Conservation (phyloP, 2,329 filamentous ascomycete genomes). For the Sphaerulina musiva region DNA sequence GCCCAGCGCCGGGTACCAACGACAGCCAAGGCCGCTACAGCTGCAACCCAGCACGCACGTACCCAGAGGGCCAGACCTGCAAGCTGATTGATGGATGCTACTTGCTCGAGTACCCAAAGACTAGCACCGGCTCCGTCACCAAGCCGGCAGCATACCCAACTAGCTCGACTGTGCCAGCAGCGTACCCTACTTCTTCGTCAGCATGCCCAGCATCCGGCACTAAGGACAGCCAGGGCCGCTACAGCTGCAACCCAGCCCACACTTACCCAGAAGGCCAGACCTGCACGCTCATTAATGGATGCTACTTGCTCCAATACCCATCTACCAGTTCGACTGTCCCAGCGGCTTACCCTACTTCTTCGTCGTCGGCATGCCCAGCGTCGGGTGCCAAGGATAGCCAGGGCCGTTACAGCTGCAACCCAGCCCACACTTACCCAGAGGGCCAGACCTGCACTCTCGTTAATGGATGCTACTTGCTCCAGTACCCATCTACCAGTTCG, state of each 20-base stretch:
- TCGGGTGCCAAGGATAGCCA: background rate
- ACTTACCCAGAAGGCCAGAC: constrained; percentile 17
- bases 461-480: constrained; percentile 12
- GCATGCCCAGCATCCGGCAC: constrained; percentile 3
- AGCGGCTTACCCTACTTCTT: background rate
- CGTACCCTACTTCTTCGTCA: constrained; percentile 8
- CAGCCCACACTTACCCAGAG: constrained; percentile 18
- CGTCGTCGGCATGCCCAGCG: background rate
- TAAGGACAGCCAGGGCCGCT: constrained; percentile 4
- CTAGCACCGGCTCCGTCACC: background rate
- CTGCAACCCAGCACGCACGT: constrained; percentile 19
- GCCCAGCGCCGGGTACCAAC: too few species aligned
- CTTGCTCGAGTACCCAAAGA: background rate
- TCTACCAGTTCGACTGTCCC: background rate
- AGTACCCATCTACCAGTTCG: constrained; percentile 7
- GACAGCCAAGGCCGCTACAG: constrained; percentile 6
- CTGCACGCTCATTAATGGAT: constrained; percentile 16
- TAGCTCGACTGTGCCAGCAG: background rate
- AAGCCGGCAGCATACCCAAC: constrained; percentile 1
- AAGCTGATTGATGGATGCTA: constrained; percentile 12
- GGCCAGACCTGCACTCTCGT: constrained; percentile 15
- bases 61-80: constrained; percentile 18
- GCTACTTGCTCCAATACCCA: background rate
- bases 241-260: constrained; percentile 19
- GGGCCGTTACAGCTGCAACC: constrained; percentile 12